Conservation (phyloP, 768 basidiomycete genomes). For the Dacryopinax primogenitus region DNA sequence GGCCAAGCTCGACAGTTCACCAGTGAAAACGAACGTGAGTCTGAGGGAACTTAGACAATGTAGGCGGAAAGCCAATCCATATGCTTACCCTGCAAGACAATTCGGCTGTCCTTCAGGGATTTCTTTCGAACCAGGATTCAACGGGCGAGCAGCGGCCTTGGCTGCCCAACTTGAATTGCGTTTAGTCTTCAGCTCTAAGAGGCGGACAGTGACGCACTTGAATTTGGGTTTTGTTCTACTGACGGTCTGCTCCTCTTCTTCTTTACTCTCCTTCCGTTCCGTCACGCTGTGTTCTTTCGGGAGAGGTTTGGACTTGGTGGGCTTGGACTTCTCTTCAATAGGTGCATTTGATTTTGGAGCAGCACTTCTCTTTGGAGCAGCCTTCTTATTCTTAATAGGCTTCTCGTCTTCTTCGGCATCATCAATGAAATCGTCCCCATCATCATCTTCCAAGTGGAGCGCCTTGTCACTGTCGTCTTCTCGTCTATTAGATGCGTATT, state of each 20-base stretch:
- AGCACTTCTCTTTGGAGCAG: slow-evolving; percentile 18
- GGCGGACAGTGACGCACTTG: slow-evolving; percentile 23
- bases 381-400: slow-evolving; percentile 13
- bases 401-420: slow-evolving; percentile 17
- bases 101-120: slow-evolving; percentile 59
- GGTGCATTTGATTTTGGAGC: slow-evolving; percentile 16
- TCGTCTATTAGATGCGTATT: slow-evolving; percentile 12
- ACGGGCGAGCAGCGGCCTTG: slow-evolving; percentile 51
- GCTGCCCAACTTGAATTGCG: slow-evolving; percentile 26
- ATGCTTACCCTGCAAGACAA: slow-evolving; percentile 51
- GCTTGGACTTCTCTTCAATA: slow-evolving; percentile 19
- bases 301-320: neutral
- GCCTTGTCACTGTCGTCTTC: neutral
- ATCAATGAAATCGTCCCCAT: slow-evolving; percentile 10
- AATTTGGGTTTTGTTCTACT: slow-evolving; percentile 29
- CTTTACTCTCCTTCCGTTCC: slow-evolving; percentile 15
- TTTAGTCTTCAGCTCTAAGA: neutral
- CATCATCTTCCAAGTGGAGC: neutral
- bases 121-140: slow-evolving; percentile 31
- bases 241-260: slow-evolving; percentile 15
- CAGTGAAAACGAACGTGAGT: slow-evolving; percentile 88
- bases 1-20: slow-evolving; percentile 74
- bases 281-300: slow-evolving; percentile 8
- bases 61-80: neutral
- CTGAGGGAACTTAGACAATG: neutral